These are phyloP conservation scores for Coemansia sp. DNA, from an alignment of 192 early-diverging fungal species.

Conservation along the genomic window DNA sequence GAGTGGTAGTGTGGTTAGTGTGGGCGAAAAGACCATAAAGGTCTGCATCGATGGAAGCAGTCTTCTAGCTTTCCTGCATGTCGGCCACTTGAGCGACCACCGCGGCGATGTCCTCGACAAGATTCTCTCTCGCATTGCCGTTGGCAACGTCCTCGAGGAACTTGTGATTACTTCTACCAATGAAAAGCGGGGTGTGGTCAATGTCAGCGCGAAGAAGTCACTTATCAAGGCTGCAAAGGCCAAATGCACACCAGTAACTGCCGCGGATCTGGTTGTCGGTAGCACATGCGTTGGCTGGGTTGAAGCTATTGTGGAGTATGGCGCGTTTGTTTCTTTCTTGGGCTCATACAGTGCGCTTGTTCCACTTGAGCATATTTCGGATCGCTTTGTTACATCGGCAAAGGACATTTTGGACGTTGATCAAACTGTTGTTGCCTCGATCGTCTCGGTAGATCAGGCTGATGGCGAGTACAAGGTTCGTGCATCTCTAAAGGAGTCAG, in stretches of 20 bases:
- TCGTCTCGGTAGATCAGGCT: slow-evolving; percentile 58
- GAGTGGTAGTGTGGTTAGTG: slow-evolving; percentile 59
- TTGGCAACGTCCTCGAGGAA: slow-evolving; percentile 53
- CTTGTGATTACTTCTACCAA: slow-evolving; percentile 62
- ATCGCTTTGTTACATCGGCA: slow-evolving; percentile 62
- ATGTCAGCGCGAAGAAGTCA: slow-evolving; percentile 64
- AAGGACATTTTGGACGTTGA: slow-evolving; percentile 57
- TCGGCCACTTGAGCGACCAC: slow-evolving; percentile 72
- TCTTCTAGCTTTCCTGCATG: slow-evolving; percentile 57
- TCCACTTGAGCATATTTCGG: slow-evolving; percentile 58
- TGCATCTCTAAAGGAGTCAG: slow-evolving; percentile 71
- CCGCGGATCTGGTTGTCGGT: slow-evolving; percentile 56
- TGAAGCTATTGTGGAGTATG: slow-evolving; percentile 58
- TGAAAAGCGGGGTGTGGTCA: slow-evolving; percentile 48
- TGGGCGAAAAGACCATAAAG: slow-evolving; percentile 52
- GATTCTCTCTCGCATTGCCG: slow-evolving; percentile 19
- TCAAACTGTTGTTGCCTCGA: slow-evolving; percentile 71
- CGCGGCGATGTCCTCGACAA: slow-evolving; percentile 28
- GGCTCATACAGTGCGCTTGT: slow-evolving; percentile 63
- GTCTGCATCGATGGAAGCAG: slow-evolving; percentile 63
- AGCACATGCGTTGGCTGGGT: slow-evolving; percentile 69
- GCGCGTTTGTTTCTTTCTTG: slow-evolving; percentile 67
- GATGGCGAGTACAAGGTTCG: slow-evolving; percentile 51
- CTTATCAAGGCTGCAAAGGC: slow-evolving; percentile 62
- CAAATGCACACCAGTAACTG: slow-evolving; percentile 39